Base-by-base conservation (phyloP, 345 rosid genomes). In the Bruguiera gymnorhiza region DNA sequence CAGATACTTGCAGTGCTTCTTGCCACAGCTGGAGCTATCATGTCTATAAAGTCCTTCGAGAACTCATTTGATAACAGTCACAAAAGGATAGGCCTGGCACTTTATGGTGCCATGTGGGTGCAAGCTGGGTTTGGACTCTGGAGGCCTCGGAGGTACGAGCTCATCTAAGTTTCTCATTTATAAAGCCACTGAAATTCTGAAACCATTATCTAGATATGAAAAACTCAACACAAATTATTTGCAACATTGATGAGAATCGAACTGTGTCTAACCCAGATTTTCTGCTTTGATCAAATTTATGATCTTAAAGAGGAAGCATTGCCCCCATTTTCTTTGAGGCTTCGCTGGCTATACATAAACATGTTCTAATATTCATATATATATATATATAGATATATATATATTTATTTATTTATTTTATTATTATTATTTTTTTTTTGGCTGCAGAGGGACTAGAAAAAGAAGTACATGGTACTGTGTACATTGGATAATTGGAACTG, bases 401-500 rank as follows among this genome's bases (percentile, higher is more conserved):
- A n/a, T n/a, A n/a, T n/a, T n/a, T n/a, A n/a, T n/a, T n/a, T n/a
- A n/a, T n/a, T n/a, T n/a, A n/a, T 13, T 2, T 2, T 39, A 2
- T 13, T 3, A 24, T 15, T 10, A 26, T 23, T 60, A 52, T 11
- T 20, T 21, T 62, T 64, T 54, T 26, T 36, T 62, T 1, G 27
- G 20, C 23, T 70, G 81, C 73, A 93, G 98, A 76, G 97, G 93
- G 73, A 83, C 79, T 43, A 89, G 71, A 69, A 83, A 84, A 75
- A 91, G 96, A 65, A 75, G 83, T 3, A 74, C 71, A 69, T 94
- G 98, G 98, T 91, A 84, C 75, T 69, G 85, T 52, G 59, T 80
- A 62, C 98, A 94, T 69, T 94, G 98, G 98, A 71, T 89, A 16
- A 75, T 88, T 46, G 98, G 97, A 68, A 94, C 94, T 64, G 59